phyloP scores from a whole-genome alignment of 805 yeast species.

The Ogataea populi-albae region DNA sequence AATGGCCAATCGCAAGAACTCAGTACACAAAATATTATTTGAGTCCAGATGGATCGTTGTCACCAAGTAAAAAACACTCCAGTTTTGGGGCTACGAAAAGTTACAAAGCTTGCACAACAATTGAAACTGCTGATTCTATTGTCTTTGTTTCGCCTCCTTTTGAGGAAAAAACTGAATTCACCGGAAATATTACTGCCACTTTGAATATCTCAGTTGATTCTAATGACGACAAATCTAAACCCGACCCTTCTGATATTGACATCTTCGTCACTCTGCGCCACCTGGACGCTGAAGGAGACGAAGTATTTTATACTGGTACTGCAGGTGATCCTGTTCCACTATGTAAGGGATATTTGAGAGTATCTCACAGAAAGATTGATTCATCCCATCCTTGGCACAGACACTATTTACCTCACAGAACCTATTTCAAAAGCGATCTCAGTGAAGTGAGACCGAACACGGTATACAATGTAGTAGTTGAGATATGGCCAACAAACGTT shows the following conservation, averaged over 20 bases:
- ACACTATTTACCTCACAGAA: conserved; percentile 7
- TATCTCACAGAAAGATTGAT: conserved; percentile 8
- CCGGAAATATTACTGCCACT: conserved; percentile 10
- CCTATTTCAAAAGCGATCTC: conserved; percentile 7
- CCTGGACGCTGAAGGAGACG: conserved; percentile 4
- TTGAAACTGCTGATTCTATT: conserved; percentile 6
- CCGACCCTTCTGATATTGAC: conserved; percentile 12
- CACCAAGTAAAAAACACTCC: not conserved
- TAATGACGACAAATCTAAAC: conserved; percentile 3
- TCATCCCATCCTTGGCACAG: conserved; percentile 5
- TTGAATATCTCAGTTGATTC: conserved; percentile 10
- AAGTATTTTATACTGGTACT: conserved; percentile 10
- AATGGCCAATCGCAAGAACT: conserved; percentile 9
- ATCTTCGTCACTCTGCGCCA: conserved; percentile 11
- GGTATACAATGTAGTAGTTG: conserved; percentile 10
- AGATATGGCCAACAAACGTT: conserved; percentile 12
- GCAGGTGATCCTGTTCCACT: conserved; percentile 14
- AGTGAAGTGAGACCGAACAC: conserved; percentile 5
- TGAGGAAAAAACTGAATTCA: conserved; percentile 6
- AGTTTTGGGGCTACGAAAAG: conserved; percentile 1
- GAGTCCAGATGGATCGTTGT: conserved; percentile 2
- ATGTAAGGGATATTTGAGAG: conserved; percentile 9
- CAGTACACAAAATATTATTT: conserved; percentile 6
- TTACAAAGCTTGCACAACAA: conserved; percentile 7
- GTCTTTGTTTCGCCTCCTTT: conserved; percentile 4